phyloP scores from a whole-genome alignment of 768 basidiomycete species.

The Termitomyces titanicus region DNA sequence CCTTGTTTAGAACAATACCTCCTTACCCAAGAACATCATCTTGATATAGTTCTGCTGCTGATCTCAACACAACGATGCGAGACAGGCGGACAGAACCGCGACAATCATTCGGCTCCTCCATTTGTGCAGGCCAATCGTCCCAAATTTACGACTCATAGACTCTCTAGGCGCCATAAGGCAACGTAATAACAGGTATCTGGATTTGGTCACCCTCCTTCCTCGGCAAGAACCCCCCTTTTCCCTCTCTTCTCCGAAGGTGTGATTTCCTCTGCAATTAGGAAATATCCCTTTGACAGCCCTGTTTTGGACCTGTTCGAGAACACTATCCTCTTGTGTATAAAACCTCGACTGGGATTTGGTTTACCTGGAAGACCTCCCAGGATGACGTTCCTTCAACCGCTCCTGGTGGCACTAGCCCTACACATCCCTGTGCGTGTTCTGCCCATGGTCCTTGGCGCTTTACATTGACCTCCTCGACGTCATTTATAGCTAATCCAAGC shows the following conservation, averaged over 20 bases:
- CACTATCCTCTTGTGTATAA: conserved; percentile 23
- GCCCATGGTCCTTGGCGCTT: conserved; percentile 3
- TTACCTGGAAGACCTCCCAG: conserved; percentile 15
- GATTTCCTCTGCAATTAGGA: conserved; percentile 16
- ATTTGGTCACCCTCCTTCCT: conserved; percentile 16
- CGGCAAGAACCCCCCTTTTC: conserved; percentile 15
- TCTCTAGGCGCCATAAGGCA: background rate
- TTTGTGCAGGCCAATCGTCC: conserved; percentile 11
- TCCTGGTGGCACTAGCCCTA: conserved; percentile 30
- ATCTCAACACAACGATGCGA: conserved; percentile 14
- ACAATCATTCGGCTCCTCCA: conserved; percentile 15
- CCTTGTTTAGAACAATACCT: conserved; percentile 4
- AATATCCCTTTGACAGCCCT: conserved; percentile 21
- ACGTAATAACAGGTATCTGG: conserved; percentile 25
- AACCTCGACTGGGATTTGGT: conserved; percentile 14
- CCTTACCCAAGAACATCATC: conserved; percentile 6
- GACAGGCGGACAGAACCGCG: conserved; percentile 4
- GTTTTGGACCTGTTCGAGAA: conserved; percentile 24
- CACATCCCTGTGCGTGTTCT: conserved; percentile 34
- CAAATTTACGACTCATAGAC: conserved; percentile 1
- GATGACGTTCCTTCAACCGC: conserved; percentile 30
- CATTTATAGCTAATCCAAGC: conserved; percentile 21
- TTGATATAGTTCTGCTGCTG: conserved; percentile 2
- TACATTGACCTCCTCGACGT: background rate
- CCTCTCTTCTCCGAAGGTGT: conserved; percentile 15